Evolutionary conservation across 169 alveolate species (phyloP).

Genomic region (Neospora caninum): DNA sequence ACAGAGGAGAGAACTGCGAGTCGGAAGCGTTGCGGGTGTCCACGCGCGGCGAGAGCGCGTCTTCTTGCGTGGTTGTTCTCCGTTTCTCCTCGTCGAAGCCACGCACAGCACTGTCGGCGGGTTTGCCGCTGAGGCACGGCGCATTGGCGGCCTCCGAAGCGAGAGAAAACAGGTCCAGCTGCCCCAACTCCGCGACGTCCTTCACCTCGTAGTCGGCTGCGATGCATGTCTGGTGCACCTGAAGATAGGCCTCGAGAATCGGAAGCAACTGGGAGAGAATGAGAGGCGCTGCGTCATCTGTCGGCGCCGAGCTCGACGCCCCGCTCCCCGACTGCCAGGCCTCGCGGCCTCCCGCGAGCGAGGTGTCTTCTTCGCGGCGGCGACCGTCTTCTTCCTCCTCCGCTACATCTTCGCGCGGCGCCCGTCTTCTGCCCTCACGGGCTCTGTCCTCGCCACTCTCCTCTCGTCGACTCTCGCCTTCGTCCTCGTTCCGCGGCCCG

Average conservation of each 20-base stretch:
- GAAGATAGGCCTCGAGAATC: slow-evolving; percentile 55
- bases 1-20: background rate
- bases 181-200: background rate
- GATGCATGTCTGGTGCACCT: slow-evolving; percentile 35
- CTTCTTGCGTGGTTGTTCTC: too few species aligned
- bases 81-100: too few species aligned
- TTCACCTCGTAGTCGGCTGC: slow-evolving; percentile 55
- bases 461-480: background rate
- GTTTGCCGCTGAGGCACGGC: background rate
- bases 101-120: too few species aligned
- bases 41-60: background rate
- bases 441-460: background rate
- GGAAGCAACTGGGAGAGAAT: slow-evolving; percentile 63
- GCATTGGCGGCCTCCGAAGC: slow-evolving; percentile 3
- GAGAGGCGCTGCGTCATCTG: slow-evolving; percentile 51
- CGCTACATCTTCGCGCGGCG: background rate
- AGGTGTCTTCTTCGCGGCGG: background rate
- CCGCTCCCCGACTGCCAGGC: slow-evolving; percentile 7
- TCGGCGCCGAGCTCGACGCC: background rate
- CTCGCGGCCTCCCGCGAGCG: background rate
- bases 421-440: background rate
- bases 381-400: background rate
- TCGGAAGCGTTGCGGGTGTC: background rate
- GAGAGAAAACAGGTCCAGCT: slow-evolving; percentile 31
- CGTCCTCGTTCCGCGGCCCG: background rate